These are phyloP conservation scores for Paratinospora sagittata DNA, from an alignment of 164 flowering plant species.

Conservation along the genomic window DNA sequence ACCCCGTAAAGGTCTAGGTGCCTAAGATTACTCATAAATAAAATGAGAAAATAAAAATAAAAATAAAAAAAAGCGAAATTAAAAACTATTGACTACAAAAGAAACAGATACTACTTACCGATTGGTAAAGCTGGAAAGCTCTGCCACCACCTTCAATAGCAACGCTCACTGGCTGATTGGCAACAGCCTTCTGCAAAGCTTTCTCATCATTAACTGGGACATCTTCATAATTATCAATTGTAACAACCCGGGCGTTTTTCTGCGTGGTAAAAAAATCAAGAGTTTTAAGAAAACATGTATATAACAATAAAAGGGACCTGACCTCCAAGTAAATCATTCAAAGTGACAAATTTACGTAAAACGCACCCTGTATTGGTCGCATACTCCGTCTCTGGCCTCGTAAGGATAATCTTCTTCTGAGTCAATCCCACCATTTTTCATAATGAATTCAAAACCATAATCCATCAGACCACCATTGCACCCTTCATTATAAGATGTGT, in stretches of 20 bases:
- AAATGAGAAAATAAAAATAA: background rate
- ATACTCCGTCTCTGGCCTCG: slow-evolving; percentile 40
- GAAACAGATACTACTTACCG: slow-evolving; percentile 40
- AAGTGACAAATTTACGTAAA: background rate
- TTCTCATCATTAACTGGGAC: slow-evolving; percentile 52
- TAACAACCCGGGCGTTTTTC: slow-evolving; percentile 67
- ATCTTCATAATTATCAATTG: slow-evolving; percentile 77
- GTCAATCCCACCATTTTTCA: slow-evolving; percentile 77
- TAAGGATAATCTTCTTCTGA: slow-evolving; percentile 80
- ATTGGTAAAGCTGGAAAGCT: slow-evolving; percentile 61
- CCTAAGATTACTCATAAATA: background rate
- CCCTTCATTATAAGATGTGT: slow-evolving; percentile 52
- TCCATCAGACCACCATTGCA: slow-evolving; percentile 98
- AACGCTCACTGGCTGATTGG: slow-evolving; percentile 79
- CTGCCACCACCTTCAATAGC: slow-evolving; percentile 85
- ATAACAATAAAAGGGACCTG: background rate
- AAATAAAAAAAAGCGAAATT: no score
- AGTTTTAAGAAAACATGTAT: background rate
- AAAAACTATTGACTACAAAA: background rate
- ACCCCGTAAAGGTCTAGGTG: background rate
- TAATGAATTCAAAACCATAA: slow-evolving; percentile 83
- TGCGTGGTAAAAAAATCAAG: slow-evolving; percentile 21
- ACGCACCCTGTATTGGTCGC: slow-evolving; percentile 51
- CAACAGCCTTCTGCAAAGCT: slow-evolving; percentile 73
- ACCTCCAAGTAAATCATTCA: background rate